These are phyloP conservation scores for Mariannaea sp. DNA, from an alignment of 2,329 filamentous ascomycete species.

Conservation along the genomic window DNA sequence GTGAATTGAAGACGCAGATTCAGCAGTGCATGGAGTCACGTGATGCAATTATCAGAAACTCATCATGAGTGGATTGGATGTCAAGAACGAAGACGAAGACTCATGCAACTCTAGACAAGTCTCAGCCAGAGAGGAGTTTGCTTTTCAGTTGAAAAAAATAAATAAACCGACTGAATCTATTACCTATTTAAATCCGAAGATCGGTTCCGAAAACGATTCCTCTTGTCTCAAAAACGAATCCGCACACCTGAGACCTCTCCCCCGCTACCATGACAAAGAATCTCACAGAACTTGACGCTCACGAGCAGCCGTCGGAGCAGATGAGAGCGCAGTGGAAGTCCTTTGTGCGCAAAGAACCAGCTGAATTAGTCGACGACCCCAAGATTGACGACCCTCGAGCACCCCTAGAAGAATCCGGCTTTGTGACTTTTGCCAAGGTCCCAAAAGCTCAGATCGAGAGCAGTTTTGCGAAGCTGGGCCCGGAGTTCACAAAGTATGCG, in stretches of 20 bases:
- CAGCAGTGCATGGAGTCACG: conserved; percentile 3
- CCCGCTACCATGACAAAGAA: conserved; percentile 33
- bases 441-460: conserved; percentile 47
- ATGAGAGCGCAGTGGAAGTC: conserved; percentile 76
- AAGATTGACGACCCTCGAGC: conserved; percentile 60
- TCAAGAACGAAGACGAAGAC: conserved; percentile 1
- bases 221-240: too few relatives aligned
- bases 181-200: background rate
- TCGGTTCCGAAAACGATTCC: too few relatives aligned
- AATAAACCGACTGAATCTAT: background rate
- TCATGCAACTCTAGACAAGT: background rate
- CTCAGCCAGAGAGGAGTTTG: background rate
- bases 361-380: conserved; percentile 56
- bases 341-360: conserved; percentile 65
- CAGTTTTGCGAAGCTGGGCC: conserved; percentile 50
- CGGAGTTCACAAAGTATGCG: conserved; percentile 39
- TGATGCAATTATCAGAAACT: conserved; percentile 10
- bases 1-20: background rate
- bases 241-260: too few relatives aligned
- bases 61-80: conserved; percentile 18
- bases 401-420: conserved; percentile 47
- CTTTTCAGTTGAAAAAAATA: background rate
- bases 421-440: conserved; percentile 53
- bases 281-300: conserved; percentile 66
- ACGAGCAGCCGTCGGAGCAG: conserved; percentile 74